Base-by-base conservation (phyloP, 23 red algal genomes). In the Gracilaria domingensis region DNA sequence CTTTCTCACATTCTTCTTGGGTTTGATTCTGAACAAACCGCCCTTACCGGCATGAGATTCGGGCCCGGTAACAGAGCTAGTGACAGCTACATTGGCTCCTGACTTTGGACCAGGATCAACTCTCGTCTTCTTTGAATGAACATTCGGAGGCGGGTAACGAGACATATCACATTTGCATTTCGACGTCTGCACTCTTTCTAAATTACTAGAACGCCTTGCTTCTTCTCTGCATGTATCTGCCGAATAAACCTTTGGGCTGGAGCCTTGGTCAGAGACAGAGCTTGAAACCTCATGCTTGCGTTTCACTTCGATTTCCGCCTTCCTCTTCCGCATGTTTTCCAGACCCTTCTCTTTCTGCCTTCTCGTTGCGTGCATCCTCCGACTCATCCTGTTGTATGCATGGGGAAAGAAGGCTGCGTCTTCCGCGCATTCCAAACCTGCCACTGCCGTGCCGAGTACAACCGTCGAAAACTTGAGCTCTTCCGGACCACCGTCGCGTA, bases 371-470 rank as follows among this genome's bases (percentile, higher is more conserved):
- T 77, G 50, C 20, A 60, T 77, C 1, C 84, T 93, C 51, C 91
- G 88, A 38, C 89, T 91, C 85, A 98, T 75, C 26, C 95, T 85
- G 57, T 83, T 86, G 87, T 98, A 98, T 5, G 90, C 90, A 66
- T 98, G 93, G n/a, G 91, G 91, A 28, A 98, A 98, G 72, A 98
- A 98, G 20, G 90, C 84, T 0, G 95, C 95, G 71, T 98, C 95
- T 79, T 98, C 94, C 47, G 94, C 94, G 74, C 88, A 96, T 76
- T 96, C 94, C 40, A 96, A 77, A 83, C 94, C 94, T 81, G 77
- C 81, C 80, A 87, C 94, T 79, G 94, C 95, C 11, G 90, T 98
- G 67, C 93, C 93, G 61, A 65, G 74, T 65, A 93, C 95, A 25
- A 90, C 85, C 13, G 75, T 78, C 34, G 90, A 94, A 81, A 94